Base-by-base conservation (phyloP, 176 grass and related monocot genomes). In the Zoysia japonica region DNA sequence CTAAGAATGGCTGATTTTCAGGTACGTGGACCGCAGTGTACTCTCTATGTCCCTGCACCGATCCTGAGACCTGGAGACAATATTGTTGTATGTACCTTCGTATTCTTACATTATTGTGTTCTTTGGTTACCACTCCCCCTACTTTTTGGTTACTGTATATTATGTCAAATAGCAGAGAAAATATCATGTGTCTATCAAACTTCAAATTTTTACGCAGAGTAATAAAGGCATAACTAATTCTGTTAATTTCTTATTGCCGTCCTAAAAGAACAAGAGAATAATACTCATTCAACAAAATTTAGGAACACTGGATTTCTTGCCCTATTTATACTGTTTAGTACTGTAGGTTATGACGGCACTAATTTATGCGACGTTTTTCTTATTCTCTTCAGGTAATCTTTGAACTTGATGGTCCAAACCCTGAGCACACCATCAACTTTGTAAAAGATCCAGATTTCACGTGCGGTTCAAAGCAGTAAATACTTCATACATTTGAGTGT, bases 21-120 rank as follows among this genome's bases (percentile, higher is more conserved):
- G 95, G 78, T 60, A 47, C 63, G 75, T 36, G 95, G 95, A 86
- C 95, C 95, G 11, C 95, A 94, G 35, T 98, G 95, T 75, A 79
- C 89, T 52, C 87, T 94, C 51, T 98, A 98, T 76, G 87, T 94
- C 72, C 95, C 95, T 11, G 88, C 92, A 7, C 95, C 95, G 0
- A 79, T 98, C 38, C 87, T 98, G 47, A 87, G 70, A 74, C 46
- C 83, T 85, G 95, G 95, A 67, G 85, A 85, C 72, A 98, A 98
- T 75, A 67, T 67, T 68, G 10, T 94, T 74, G 95, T 98, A 98
- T 68, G 85, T 85, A 16, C 47, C 76, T 74, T 67, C 67, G 50
- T 64, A 37, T 82, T 62, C 17, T 82, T 65, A 53, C 43, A 45
- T 39, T 5, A 62, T 65, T 48, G 46, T 10, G 0, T 1, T 54